Percentiles rank a stretch among this genome's conserved stretches.
These are phyloP conservation scores for Toxoplasma gondii DNA, from an alignment of 169 alveolate genomes.

Conservation along the genomic window DNA sequence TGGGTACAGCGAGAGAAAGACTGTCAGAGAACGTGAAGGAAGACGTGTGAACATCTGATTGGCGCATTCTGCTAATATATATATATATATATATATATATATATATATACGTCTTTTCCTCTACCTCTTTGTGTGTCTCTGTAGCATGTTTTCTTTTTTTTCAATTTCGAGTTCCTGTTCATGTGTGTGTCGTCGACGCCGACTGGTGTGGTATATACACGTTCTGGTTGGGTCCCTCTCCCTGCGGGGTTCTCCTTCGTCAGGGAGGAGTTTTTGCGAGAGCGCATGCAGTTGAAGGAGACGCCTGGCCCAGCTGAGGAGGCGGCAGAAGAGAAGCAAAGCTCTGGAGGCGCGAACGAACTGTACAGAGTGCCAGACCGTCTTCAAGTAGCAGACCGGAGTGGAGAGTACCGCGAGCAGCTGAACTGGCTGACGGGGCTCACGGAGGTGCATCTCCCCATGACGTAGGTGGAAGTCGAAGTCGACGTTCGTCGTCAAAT, in stretches of 20 bases:
- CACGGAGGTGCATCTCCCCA: slow-evolving; percentile 69
- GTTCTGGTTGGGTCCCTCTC: not conserved
- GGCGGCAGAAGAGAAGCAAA: not conserved
- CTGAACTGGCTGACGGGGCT: slow-evolving; percentile 74
- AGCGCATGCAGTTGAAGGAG: slow-evolving; percentile 48
- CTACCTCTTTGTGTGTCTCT: too few species aligned
- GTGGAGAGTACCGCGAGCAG: slow-evolving; percentile 60
- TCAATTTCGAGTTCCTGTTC: not conserved
- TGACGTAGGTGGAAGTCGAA: slow-evolving; percentile 54
- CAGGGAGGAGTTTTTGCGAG: slow-evolving; percentile 33
- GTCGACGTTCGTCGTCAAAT: not conserved
- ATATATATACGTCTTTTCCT: not conserved
- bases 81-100: slow-evolving; percentile 8
- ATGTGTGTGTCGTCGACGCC: not conserved
- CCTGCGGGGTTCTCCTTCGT: not conserved
- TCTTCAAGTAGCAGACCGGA: slow-evolving; percentile 48
- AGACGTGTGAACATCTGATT: too few species aligned
- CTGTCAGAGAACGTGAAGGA: too few species aligned
- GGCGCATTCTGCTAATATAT: not conserved
- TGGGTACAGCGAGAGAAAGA: too few species aligned
- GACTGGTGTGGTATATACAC: not conserved
- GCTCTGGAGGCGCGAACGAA: not conserved
- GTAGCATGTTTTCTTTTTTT: too few species aligned
- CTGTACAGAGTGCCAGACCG: slow-evolving; percentile 9
- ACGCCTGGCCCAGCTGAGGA: not conserved